These are phyloP conservation scores for Auxenochlorella pyrenoidosa DNA, from an alignment of 139 green algal species.

Conservation along the genomic window DNA sequence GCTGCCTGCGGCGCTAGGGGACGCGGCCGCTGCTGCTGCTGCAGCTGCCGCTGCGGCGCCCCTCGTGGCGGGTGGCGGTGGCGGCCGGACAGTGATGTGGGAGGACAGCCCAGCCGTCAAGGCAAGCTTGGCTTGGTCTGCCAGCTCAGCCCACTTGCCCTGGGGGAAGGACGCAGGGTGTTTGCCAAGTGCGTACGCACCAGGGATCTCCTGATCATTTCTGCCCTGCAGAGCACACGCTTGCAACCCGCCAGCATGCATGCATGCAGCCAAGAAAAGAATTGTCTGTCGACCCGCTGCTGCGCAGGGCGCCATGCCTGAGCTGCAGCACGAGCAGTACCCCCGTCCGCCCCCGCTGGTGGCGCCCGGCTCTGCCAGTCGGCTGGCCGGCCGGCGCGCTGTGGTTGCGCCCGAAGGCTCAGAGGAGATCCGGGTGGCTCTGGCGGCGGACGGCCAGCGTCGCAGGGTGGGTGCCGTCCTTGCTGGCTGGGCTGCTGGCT, in stretches of 20 bases:
- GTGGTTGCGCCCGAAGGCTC: background rate
- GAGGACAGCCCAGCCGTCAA: background rate
- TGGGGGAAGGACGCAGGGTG: no score
- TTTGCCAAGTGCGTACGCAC: no score
- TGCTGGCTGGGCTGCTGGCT: background rate
- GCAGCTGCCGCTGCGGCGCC: background rate
- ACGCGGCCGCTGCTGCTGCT: background rate
- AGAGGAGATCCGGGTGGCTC: no score
- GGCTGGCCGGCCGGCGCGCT: background rate
- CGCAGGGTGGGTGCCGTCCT: background rate
- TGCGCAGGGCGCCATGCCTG: conserved; percentile 7
- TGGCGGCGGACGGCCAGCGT: background rate
- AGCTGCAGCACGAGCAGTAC: background rate
- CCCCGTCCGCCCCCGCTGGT: background rate
- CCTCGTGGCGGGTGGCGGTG: background rate
- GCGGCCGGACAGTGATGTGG: background rate
- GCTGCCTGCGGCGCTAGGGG: background rate
- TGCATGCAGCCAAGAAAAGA: background rate
- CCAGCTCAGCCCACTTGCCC: background rate
- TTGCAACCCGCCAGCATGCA: background rate
- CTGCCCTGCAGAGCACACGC: background rate
- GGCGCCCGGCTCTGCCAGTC: background rate
- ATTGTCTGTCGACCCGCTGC: background rate
- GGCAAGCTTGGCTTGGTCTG: background rate
- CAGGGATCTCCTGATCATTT: background rate